Evolutionary conservation across 2,329 filamentous ascomycete genomes (phyloP), one percentile per base, ranked within the genome.

Genomic region (Ophiocordyceps camponoti-leonardi): DNA sequence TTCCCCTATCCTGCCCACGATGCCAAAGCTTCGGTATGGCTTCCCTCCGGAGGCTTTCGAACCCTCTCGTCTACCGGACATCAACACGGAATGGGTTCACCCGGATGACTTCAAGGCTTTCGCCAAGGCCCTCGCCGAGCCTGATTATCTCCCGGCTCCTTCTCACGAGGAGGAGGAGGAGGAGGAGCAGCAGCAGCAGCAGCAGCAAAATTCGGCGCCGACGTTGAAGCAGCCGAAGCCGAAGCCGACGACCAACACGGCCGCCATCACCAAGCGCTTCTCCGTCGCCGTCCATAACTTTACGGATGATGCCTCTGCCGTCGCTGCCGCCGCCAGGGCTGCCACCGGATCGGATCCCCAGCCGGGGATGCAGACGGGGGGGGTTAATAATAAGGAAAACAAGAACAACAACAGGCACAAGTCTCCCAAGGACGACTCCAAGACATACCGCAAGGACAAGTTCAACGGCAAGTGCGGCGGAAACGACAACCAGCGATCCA

Each of bases 61-160:
- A 60, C 68, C 73, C 49, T 71, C 71, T n/a, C 67, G 66, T 37
- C 72, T 95, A 20, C 88, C 87, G 16, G 86, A 94, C 61, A 77
- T 72, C 61, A 75, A 88, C 59, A 72, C 73, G 55, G 78, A 92
- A 47, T 95, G 94, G 59, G 69, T 93, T 53, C 64, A 73, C 41
- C 69, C 79, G 37, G 77, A 77, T 48, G 82, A 94, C 57, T 68
- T 94, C 31, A 69, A 75, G 35, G 80, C 83, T 46, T 96, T 96
- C 61, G 79, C 82, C 49, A 77, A 75, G 49, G 90, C 90, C 7
- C 73, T 95, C 10, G 75, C 78, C 16, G 85, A 84, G 1, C 86
- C 88, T 0, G 86, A 93, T 49, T 18, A 37, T 16, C 35, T 37
- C 6, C 35, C 35, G 8, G n/a, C 23, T 8, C 23, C 23, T 5